Conservation (phyloP, 345 rosid genomes). For the Brassica nigra region DNA sequence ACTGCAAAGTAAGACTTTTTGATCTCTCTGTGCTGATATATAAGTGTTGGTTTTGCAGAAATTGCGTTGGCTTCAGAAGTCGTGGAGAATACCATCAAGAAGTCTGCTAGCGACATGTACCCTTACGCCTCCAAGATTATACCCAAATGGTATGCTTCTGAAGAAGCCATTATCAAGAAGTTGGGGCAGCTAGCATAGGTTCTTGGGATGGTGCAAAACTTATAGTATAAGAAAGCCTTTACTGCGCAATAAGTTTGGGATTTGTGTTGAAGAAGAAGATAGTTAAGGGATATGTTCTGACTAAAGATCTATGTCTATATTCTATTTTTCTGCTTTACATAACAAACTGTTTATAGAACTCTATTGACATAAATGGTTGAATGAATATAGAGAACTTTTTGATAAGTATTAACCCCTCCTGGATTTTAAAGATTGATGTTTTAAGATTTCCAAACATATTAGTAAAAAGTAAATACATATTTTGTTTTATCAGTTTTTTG, state of each 20-base stretch:
- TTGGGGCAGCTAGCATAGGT: not conserved
- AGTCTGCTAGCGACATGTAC: slow-evolving; percentile 38
- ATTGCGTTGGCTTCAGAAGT: slow-evolving; percentile 31
- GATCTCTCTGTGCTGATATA: not conserved
- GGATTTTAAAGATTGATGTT: too few species aligned
- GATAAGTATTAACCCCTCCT: not conserved
- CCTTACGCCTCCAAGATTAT: slow-evolving; percentile 9
- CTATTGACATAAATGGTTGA: not conserved
- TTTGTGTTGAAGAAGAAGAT: not conserved
- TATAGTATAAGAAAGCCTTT: not conserved
- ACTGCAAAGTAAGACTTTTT: not conserved
- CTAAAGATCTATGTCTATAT: not conserved
- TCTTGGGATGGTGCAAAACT: slow-evolving; percentile 10
- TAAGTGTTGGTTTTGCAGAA: slow-evolving; percentile 25
- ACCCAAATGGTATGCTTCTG: slow-evolving; percentile 39
- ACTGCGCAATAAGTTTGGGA: not conserved
- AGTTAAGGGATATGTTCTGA: not conserved
- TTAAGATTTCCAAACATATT: too few species aligned
- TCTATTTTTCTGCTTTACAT: not conserved
- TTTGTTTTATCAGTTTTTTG: too few species aligned
- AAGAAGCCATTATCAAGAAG: slow-evolving; percentile 27
- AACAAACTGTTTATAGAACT: not conserved
- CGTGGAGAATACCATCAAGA: slow-evolving; percentile 42
- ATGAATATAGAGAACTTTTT: not conserved
- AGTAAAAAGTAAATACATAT: too few species aligned